Evolutionary conservation across 2,329 filamentous ascomycete species (phyloP).

Genomic region (Coniochaeta sp.): DNA sequence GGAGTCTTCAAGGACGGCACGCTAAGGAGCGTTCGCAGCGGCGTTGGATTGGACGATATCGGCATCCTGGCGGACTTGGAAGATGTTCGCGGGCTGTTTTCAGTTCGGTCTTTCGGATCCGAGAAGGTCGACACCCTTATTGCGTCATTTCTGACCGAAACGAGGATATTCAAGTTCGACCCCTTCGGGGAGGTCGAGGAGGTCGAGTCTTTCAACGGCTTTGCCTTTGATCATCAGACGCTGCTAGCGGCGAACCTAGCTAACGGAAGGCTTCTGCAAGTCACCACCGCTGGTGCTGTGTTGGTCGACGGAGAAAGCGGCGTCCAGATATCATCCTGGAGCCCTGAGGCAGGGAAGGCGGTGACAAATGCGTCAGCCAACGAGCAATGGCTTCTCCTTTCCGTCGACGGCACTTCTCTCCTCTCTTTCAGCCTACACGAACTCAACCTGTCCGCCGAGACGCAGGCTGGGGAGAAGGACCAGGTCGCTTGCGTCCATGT

Average conservation of each 20-base stretch:
- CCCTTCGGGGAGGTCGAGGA: slow-evolving; percentile 76
- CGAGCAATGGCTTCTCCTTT: slow-evolving; percentile 60
- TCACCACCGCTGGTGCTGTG: slow-evolving; percentile 57
- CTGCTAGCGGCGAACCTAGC: slow-evolving; percentile 62
- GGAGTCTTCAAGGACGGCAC: slow-evolving; percentile 86
- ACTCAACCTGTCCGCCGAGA: slow-evolving; percentile 49
- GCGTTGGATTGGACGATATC: slow-evolving; percentile 83
- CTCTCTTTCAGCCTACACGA: slow-evolving; percentile 57
- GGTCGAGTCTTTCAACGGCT: slow-evolving; percentile 64
- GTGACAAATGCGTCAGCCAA: slow-evolving; percentile 80
- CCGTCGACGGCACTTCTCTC: slow-evolving; percentile 66
- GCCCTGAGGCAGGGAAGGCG: slow-evolving; percentile 34
- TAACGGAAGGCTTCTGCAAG: slow-evolving; percentile 61
- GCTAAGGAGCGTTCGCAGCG: slow-evolving; percentile 83
- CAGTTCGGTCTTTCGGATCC: slow-evolving; percentile 45
- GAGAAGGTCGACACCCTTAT: slow-evolving; percentile 62
- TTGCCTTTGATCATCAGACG: slow-evolving; percentile 64
- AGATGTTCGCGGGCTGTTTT: slow-evolving; percentile 66
- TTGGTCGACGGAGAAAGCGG: slow-evolving; percentile 56
- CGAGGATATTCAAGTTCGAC: slow-evolving; percentile 73
- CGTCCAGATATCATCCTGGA: slow-evolving; percentile 52
- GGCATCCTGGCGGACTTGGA: slow-evolving; percentile 76
- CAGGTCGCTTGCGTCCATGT: slow-evolving; percentile 84
- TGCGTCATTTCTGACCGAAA: slow-evolving; percentile 76
- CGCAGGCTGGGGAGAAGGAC: slow-evolving; percentile 56